Conservation (phyloP, 352 stramenopile species). For the Hyaloperonospora brassicae region DNA sequence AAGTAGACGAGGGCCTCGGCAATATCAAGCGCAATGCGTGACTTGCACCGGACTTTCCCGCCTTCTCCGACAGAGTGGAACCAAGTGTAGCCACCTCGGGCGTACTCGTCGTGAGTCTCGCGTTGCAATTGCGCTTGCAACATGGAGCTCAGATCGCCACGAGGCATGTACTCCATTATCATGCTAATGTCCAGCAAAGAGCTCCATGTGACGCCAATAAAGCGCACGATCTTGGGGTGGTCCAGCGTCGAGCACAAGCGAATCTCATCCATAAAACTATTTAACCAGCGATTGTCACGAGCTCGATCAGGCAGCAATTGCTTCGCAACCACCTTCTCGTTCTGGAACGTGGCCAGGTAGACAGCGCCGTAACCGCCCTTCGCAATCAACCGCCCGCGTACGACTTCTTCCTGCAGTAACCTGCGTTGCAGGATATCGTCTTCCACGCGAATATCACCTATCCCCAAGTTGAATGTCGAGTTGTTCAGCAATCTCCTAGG, state of each 20-base stretch:
- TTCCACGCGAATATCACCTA: constrained; percentile 62
- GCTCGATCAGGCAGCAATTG: constrained; percentile 23
- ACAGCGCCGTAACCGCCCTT: constrained; percentile 56
- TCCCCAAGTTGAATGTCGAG: constrained; percentile 13
- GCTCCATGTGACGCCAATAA: constrained; percentile 49
- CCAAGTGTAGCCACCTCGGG: constrained; percentile 27
- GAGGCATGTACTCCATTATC: constrained; percentile 43
- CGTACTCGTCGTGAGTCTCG: constrained; percentile 16
- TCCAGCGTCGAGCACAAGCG: constrained; percentile 32
- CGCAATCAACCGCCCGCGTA: constrained; percentile 32
- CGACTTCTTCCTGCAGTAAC: constrained; percentile 42
- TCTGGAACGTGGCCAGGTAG: constrained; percentile 40
- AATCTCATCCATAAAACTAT: constrained; percentile 39
- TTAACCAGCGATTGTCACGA: constrained; percentile 17
- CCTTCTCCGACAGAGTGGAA: constrained; percentile 26
- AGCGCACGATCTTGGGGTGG: constrained; percentile 40
- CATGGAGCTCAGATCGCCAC: constrained; percentile 32
- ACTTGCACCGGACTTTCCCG: constrained; percentile 27
- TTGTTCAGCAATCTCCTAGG: constrained; percentile 13
- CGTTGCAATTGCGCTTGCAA: constrained; percentile 10
- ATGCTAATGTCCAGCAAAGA: constrained; percentile 44
- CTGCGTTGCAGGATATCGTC: constrained; percentile 44
- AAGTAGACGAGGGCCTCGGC: constrained; percentile 39
- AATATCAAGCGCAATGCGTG: constrained; percentile 36
- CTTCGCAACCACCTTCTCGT: constrained; percentile 40